phyloP scores from a whole-genome alignment of 148 eudicot genomes.

The Chenopodium formosanum region DNA sequence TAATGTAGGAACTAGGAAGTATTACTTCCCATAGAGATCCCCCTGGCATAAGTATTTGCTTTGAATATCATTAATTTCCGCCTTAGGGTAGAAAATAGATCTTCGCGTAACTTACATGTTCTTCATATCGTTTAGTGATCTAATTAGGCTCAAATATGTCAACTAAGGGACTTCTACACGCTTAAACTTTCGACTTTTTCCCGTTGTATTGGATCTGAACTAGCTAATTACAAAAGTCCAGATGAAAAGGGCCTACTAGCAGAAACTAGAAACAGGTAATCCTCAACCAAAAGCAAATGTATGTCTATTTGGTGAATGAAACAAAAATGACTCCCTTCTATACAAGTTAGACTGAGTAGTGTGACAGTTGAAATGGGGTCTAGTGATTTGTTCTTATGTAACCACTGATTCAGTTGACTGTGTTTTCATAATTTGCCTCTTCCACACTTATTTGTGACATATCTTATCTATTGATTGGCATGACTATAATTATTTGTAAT shows the following conservation, averaged over 20 bases:
- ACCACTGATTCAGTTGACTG: neutral
- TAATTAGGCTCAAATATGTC: too few species aligned
- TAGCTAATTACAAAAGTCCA: neutral
- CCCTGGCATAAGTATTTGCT: too few species aligned
- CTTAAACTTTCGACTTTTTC: neutral
- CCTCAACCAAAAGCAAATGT: neutral
- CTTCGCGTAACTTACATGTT: too few species aligned
- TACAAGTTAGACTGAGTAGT: constrained; percentile 9
- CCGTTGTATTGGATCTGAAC: neutral
- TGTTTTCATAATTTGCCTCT: neutral
- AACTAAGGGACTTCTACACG: neutral
- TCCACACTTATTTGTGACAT: neutral
- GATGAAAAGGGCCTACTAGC: neutral
- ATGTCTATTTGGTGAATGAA: constrained; percentile 21
- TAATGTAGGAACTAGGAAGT: too few species aligned
- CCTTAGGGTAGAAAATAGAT: too few species aligned
- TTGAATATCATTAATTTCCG: too few species aligned
- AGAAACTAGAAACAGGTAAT: neutral
- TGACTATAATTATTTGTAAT: too few species aligned
- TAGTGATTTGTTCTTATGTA: constrained; percentile 15
- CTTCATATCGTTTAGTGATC: too few species aligned
- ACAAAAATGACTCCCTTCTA: constrained; percentile 13
- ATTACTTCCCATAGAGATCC: too few species aligned
- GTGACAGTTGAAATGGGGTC: constrained; percentile 14
- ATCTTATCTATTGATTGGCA: neutral